Conservation (phyloP, 78 protist genomes). For the Chrysochromulina parva region DNA sequence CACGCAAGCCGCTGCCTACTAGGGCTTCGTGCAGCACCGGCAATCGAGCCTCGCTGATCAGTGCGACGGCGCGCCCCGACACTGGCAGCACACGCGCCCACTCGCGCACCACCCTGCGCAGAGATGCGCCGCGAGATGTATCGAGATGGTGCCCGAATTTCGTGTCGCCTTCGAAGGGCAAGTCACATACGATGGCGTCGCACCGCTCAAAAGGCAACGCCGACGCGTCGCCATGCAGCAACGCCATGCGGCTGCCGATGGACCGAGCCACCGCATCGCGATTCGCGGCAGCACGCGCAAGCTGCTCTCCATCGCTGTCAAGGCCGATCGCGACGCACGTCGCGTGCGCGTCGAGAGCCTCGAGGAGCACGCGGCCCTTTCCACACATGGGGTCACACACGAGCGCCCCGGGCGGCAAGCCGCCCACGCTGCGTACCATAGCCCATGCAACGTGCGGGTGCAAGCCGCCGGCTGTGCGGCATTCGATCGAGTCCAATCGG, state of each 20-base stretch:
- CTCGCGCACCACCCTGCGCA: not conserved
- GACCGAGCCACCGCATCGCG: not conserved
- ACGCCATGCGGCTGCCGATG: not conserved
- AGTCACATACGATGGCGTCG: not conserved
- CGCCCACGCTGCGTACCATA: not conserved
- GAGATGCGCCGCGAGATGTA: not conserved
- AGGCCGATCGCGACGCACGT: not conserved
- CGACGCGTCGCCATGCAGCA: not conserved
- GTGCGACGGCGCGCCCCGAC: not conserved
- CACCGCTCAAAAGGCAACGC: not conserved
- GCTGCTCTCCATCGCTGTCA: not conserved
- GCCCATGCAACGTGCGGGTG: not conserved
- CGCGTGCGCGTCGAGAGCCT: not conserved
- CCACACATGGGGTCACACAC: not conserved
- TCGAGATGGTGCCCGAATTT: not conserved
- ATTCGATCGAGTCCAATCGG: not conserved
- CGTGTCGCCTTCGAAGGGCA: not conserved
- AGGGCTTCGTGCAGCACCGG: not conserved
- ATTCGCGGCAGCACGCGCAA: not conserved
- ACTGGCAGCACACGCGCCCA: not conserved
- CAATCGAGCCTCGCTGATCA: not conserved
- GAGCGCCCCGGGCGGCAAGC: not conserved
- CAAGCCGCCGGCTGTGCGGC: not conserved
- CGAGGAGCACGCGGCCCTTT: not conserved
- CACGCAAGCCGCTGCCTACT: not conserved